These are phyloP conservation scores for Trichophyton benhamiae DNA, from an alignment of 2,329 filamentous ascomycete species.

Conservation along the genomic window DNA sequence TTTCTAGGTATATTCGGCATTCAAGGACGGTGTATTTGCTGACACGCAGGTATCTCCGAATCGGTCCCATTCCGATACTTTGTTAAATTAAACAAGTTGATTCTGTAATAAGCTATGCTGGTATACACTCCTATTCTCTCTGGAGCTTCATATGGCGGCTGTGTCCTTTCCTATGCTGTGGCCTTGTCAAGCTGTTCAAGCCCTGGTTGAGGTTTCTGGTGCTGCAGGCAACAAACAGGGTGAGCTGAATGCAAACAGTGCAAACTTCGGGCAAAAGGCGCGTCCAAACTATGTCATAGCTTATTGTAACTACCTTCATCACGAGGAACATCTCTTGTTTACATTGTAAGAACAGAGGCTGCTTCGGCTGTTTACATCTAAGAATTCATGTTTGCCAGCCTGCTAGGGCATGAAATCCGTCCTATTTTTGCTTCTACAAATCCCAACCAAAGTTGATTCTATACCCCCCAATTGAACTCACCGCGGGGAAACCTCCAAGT, in stretches of 20 bases:
- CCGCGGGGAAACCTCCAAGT: background rate
- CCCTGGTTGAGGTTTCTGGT: background rate
- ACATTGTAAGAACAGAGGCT: background rate
- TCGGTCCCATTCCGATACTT: slow-evolving; percentile 56
- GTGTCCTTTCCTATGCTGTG: background rate
- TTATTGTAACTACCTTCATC: background rate
- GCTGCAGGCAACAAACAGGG: background rate
- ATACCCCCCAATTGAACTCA: background rate
- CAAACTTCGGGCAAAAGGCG: slow-evolving; percentile 5
- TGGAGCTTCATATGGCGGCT: background rate
- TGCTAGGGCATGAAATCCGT: background rate
- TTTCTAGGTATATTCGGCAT: slow-evolving; percentile 89
- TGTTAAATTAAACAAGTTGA: background rate
- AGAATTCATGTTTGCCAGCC: background rate
- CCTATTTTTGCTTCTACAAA: background rate
- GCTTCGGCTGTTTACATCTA: background rate
- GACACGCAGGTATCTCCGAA: slow-evolving; percentile 80
- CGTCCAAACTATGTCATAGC: background rate
- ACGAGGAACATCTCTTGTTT: background rate
- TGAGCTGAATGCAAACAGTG: slow-evolving; percentile 7
- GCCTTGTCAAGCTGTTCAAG: background rate
- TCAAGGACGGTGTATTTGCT: slow-evolving; percentile 92
- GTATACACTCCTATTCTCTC: background rate
- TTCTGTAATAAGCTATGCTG: background rate
- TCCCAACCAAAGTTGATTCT: background rate